A percentile compares a stretch with the other conserved stretches of the same genome.
phyloP scores from a whole-genome alignment of 192 early-diverging fungal species.

The Entophlyctis helioformis region DNA sequence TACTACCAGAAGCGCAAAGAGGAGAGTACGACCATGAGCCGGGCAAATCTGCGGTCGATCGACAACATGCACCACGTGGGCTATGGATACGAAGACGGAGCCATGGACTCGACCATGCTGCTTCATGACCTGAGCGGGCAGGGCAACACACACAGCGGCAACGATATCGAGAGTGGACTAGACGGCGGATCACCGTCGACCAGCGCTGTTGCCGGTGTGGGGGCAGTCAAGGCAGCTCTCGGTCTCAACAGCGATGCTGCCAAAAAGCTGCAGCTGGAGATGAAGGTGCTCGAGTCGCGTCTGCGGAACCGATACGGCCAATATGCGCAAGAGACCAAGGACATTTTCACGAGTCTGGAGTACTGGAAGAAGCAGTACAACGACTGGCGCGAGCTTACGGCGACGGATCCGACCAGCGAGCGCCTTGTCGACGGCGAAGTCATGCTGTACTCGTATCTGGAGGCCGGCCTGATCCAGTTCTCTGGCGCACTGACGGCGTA shows the following conservation, averaged over 20 bases:
- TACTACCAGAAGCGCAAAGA: no score
- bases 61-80: no score
- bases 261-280: background rate
- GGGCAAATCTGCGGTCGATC: no score
- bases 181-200: no score
- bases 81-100: no score
- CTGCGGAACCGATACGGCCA: conserved; percentile 12
- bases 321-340: conserved; percentile 17
- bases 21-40: no score
- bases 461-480: conserved; percentile 70
- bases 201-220: background rate
- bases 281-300: no score
- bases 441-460: conserved; percentile 78
- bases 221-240: conserved; percentile 2
- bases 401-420: conserved; percentile 44
- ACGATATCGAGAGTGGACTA: no score
- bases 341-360: conserved; percentile 19
- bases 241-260: no score
- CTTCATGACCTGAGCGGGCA: no score
- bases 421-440: conserved; percentile 79
- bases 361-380: conserved; percentile 29
- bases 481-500: conserved; percentile 55
- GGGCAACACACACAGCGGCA: no score
- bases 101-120: no score
- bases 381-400: conserved; percentile 12